phyloP scores from a whole-genome alignment of 768 basidiomycete species.

The Hirschioporus abietinus region DNA sequence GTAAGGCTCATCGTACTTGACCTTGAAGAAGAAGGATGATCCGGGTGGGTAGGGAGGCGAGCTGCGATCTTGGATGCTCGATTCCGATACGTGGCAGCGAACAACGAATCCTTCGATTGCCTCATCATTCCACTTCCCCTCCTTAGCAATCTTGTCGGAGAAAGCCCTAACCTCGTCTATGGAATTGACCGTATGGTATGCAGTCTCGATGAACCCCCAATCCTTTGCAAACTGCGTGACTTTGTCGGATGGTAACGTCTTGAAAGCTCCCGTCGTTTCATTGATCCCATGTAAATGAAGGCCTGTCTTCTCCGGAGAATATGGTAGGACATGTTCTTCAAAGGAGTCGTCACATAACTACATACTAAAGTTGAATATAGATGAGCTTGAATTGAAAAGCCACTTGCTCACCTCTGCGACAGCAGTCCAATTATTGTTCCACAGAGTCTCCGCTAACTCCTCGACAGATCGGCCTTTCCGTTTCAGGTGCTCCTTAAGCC shows the following conservation, averaged over 20 bases:
- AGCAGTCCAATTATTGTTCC: constrained; percentile 83
- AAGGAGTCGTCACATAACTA: constrained; percentile 97
- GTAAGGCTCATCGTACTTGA: constrained; percentile 99
- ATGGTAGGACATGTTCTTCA: constrained; percentile 92
- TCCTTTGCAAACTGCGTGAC: constrained; percentile 80
- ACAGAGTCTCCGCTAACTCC: constrained; percentile 69
- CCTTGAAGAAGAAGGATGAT: constrained; percentile 95
- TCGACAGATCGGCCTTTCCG: constrained; percentile 60
- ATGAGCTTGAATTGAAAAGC: neutral
- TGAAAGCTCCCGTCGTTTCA: constrained; percentile 55
- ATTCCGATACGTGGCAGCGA: constrained; percentile 56
- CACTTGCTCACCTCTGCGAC: constrained; percentile 74
- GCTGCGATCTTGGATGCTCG: constrained; percentile 16
- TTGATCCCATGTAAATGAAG: constrained; percentile 94
- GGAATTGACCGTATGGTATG: constrained; percentile 47
- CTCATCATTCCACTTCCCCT: constrained; percentile 78
- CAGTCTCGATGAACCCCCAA: constrained; percentile 89
- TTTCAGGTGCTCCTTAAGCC: constrained; percentile 69
- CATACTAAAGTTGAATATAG: neutral
- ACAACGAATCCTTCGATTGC: constrained; percentile 94
- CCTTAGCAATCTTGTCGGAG: constrained; percentile 57
- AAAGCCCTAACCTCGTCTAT: constrained; percentile 68
- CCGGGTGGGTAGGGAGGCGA: constrained; percentile 65
- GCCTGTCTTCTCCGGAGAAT: constrained; percentile 76
- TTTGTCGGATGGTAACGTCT: constrained; percentile 57